These are phyloP conservation scores for Fraxinus americana DNA, from an alignment of 257 asterid species.

Conservation along the genomic window DNA sequence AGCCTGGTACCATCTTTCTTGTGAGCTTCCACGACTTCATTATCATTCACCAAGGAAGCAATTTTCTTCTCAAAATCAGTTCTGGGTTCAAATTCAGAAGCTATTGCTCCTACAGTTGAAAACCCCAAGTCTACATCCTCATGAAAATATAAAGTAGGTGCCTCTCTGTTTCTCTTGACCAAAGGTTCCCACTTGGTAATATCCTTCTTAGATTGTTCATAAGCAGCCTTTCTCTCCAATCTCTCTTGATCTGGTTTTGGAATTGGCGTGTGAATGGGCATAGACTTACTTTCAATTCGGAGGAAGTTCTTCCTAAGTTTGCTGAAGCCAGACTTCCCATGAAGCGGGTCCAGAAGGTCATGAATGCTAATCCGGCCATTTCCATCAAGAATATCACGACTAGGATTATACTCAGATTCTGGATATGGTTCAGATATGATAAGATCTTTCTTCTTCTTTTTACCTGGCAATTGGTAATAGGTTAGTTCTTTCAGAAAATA, in stretches of 20 bases:
- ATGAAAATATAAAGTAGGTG: constrained; percentile 78
- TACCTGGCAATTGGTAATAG: constrained; percentile 41
- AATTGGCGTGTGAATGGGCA: constrained; percentile 65
- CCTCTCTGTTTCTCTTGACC: constrained; percentile 89
- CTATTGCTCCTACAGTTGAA: constrained; percentile 91
- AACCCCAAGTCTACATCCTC: constrained; percentile 61
- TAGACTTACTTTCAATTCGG: constrained; percentile 54
- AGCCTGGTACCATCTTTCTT: too few relatives aligned
- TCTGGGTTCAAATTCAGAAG: constrained; percentile 87
- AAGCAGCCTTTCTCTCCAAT: constrained; percentile 68
- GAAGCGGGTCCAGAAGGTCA: constrained; percentile 79
- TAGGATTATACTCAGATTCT: constrained; percentile 88
- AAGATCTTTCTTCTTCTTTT: constrained; percentile 51
- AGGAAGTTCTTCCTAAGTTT: constrained; percentile 51
- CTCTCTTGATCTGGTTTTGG: constrained; percentile 66
- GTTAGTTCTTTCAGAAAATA: constrained; percentile 23
- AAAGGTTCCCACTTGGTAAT: constrained; percentile 80
- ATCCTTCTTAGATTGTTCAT: constrained; percentile 58
- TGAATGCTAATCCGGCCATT: constrained; percentile 63
- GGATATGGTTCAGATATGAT: constrained; percentile 79
- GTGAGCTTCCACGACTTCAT: too few relatives aligned
- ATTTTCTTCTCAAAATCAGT: too few relatives aligned
- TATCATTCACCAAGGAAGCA: too few relatives aligned
- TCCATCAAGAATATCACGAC: constrained; percentile 70
- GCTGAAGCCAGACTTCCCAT: constrained; percentile 56